Conservation (phyloP, 495 filamentous ascomycete species). For the Jackrogersella multiformis region DNA sequence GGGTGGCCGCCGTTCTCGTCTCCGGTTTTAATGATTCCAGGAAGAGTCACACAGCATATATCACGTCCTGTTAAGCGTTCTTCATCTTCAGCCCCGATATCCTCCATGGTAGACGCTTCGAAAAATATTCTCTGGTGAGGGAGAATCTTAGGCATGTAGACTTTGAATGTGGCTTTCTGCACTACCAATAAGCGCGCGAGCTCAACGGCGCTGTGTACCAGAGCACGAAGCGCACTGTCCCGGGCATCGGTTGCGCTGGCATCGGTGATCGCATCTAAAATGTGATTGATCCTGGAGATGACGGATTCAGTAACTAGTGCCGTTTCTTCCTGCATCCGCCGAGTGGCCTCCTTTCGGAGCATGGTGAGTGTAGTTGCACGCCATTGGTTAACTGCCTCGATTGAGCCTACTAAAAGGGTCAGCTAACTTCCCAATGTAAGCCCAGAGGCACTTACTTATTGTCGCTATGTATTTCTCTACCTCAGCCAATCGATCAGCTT, state of each 20-base stretch:
- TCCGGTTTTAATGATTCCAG: constrained; percentile 62
- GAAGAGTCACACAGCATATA: constrained; percentile 61
- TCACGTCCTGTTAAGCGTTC: constrained; percentile 55
- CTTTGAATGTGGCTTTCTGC: constrained; percentile 62
- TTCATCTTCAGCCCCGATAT: constrained; percentile 66
- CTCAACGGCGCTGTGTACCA: constrained; percentile 59
- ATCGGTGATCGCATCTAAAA: constrained; percentile 56
- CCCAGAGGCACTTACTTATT: constrained; percentile 51
- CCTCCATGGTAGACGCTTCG: constrained; percentile 63
- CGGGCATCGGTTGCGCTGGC: constrained; percentile 52
- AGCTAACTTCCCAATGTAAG: constrained; percentile 24
- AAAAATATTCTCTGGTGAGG: constrained; percentile 60
- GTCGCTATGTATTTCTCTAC: constrained; percentile 56
- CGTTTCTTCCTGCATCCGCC: constrained; percentile 56
- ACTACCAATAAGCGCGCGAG: constrained; percentile 60
- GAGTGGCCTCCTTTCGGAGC: constrained; percentile 56
- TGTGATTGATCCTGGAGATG: constrained; percentile 49
- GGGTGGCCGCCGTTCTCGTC: constrained; percentile 64
- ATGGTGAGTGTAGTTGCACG: constrained; percentile 62
- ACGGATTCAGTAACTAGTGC: constrained; percentile 47
- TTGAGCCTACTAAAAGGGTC: constrained; percentile 48
- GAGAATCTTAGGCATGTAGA: constrained; percentile 60
- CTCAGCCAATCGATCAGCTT: constrained; percentile 52
- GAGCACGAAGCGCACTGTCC: constrained; percentile 55
- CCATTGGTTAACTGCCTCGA: constrained; percentile 64